Evolutionary conservation across 73 alveolate genomes (phyloP).

Genomic region (Effrenium voratum): DNA sequence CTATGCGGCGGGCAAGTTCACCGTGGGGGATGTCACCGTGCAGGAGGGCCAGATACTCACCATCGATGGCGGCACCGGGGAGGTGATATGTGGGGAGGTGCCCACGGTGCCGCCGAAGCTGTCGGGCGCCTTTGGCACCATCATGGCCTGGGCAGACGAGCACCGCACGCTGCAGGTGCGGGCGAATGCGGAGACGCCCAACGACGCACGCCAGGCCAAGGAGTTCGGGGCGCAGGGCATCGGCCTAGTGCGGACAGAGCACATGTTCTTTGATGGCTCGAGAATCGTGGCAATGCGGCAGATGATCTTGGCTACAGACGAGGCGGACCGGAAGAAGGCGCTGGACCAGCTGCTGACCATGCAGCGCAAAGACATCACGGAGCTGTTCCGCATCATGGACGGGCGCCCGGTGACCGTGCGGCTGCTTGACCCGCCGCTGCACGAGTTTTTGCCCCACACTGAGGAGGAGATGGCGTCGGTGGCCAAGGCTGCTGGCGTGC

Average conservation of each 20-base stretch:
- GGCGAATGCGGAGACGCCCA: constrained; percentile 97
- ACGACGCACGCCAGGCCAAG: constrained; percentile 96
- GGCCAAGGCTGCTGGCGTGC: constrained; percentile 95
- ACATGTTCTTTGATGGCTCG: constrained; percentile 94
- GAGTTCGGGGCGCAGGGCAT: constrained; percentile 97
- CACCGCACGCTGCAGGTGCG: constrained; percentile 96
- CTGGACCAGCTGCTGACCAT: constrained; percentile 95
- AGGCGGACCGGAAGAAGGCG: constrained; percentile 94
- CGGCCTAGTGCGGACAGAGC: constrained; percentile 97
- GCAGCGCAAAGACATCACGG: constrained; percentile 95
- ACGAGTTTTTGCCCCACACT: constrained; percentile 96
- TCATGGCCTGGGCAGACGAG: constrained; percentile 96
- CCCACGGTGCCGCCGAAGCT: constrained; percentile 95
- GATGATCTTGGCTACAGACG: constrained; percentile 58
- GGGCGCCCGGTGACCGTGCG: constrained; percentile 96
- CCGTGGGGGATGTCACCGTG: constrained; percentile 73
- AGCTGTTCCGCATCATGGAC: constrained; percentile 95
- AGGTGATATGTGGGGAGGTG: constrained; percentile 95
- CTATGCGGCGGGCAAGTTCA: neutral
- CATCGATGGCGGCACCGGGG: constrained; percentile 96
- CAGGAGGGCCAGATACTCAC: constrained; percentile 96
- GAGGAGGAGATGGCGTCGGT: constrained; percentile 94
- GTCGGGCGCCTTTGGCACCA: constrained; percentile 92
- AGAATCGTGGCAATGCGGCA: constrained; percentile 37
- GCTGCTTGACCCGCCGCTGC: constrained; percentile 97